Evolutionary conservation across 192 early-diverging fungal species (phyloP).

Genomic region (Coemansia sp.): DNA sequence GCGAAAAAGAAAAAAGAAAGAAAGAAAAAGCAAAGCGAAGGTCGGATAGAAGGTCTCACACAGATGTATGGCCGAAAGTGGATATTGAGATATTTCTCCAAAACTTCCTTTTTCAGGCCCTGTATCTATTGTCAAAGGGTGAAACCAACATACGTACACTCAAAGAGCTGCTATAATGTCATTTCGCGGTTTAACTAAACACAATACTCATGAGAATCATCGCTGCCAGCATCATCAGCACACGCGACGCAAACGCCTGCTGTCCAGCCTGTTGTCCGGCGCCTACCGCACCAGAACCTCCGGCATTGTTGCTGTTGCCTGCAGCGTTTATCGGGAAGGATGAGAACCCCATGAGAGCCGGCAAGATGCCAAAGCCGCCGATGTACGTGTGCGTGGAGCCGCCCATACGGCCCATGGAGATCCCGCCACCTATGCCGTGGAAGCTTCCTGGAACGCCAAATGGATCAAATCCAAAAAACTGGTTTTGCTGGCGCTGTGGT

Average conservation of each 20-base stretch:
- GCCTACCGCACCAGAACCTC: slow-evolving; percentile 3
- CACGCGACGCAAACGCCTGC: slow-evolving; percentile 76
- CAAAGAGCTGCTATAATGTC: too few species aligned
- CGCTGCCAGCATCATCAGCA: slow-evolving; percentile 80
- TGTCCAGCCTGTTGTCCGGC: slow-evolving; percentile 53
- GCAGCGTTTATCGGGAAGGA: slow-evolving; percentile 10
- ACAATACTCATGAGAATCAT: slow-evolving; percentile 77
- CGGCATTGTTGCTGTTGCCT: slow-evolving; percentile 17
- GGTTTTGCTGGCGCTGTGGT: slow-evolving; percentile 57
- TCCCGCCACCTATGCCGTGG: slow-evolving; percentile 54
- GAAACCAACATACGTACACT: too few species aligned
- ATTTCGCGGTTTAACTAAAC: slow-evolving; percentile 56
- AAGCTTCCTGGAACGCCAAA: slow-evolving; percentile 61
- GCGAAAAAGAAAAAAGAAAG: slow-evolving; percentile 5
- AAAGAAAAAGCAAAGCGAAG: not conserved
- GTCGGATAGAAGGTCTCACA: not conserved
- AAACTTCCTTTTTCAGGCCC: not conserved
- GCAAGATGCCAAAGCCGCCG: slow-evolving; percentile 70
- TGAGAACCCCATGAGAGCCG: slow-evolving; percentile 65
- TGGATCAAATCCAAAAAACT: slow-evolving; percentile 59
- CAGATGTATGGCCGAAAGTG: too few species aligned
- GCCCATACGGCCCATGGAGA: slow-evolving; percentile 35
- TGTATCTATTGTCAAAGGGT: not conserved
- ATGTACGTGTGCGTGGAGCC: slow-evolving; percentile 58
- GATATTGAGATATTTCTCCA: not conserved